Evolutionary conservation across 768 basidiomycete genomes (phyloP), one percentile per base, ranked within the genome.

Genomic region (Amanita jacksonii): DNA sequence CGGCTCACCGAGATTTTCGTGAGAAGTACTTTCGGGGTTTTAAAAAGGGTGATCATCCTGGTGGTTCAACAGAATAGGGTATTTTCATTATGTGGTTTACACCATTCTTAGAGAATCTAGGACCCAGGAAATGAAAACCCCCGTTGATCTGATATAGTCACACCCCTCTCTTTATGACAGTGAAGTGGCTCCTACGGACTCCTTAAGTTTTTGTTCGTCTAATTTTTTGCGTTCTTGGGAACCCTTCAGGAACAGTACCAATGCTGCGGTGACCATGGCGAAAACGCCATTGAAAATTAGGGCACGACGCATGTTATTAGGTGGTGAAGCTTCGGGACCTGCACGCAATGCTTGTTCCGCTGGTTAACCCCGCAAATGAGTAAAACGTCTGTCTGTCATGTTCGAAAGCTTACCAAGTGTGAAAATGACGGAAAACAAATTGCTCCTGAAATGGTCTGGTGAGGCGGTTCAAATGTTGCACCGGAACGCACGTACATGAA

Each of bases 1-100:
- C 93, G 2, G 92, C 90, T 1, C 93, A 98, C 61, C 81, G 76
- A 51, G 81, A 87, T 53, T 98, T 98, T 59, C 69, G 89, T 43
- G 78, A 83, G 51, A 88, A 90, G 56, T 94, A 89, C 58, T 90
- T 90, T 50, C 77, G 80, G 43, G 81, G 86, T 0, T 92, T 93
- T 61, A 82, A 69, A 50, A 76, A 70, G 46, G 18, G 20, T 31
- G 28, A 22, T 38, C 23, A 6, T 12, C 27, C 6, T 12, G 27
- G 12, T 28, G 12, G 12, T 28, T 28, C 8, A 38, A 20, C 10
- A 13, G n/a, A 38, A 13, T 38, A 23, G 20, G 10, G 23, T 38
- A 38, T 7, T 22, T n/a, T 3, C 22, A 43, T 22, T 24, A 37
- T 39, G n/a, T n/a, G n/a, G n/a, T n/a, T n/a, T n/a, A n/a, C n/a